phyloP scores from a whole-genome alignment of 352 stramenopile genomes.

The Globisporangium apiculatum region DNA sequence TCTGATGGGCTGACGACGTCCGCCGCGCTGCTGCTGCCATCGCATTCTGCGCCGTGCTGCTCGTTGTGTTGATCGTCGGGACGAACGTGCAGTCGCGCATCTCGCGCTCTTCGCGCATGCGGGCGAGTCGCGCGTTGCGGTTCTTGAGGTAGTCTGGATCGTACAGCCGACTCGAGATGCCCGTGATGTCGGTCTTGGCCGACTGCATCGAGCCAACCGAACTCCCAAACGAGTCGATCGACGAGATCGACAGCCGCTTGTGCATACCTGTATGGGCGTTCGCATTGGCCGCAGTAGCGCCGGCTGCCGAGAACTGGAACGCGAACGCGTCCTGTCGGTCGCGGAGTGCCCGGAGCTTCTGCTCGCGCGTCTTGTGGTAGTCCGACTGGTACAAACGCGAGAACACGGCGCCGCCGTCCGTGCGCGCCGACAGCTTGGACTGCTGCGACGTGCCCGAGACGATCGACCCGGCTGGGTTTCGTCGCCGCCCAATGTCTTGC shows the following conservation, averaged over 20 bases:
- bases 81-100: constrained; percentile 76
- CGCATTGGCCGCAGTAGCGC: constrained; percentile 1
- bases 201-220: constrained; percentile 58
- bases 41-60: constrained; percentile 16
- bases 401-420: constrained; percentile 75
- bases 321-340: constrained; percentile 63
- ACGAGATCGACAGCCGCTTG: constrained; percentile 47
- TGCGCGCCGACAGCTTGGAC: constrained; percentile 65
- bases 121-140: constrained; percentile 64
- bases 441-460: constrained; percentile 49
- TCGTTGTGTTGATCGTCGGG: constrained; percentile 50
- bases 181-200: constrained; percentile 70
- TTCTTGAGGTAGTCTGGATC: constrained; percentile 81
- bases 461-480: constrained; percentile 45
- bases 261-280: constrained; percentile 23
- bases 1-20: constrained; percentile 7
- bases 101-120: constrained; percentile 72
- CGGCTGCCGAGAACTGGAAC: constrained; percentile 43
- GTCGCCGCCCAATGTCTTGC: constrained; percentile 13
- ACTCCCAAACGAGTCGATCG: constrained; percentile 55
- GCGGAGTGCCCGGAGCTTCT: constrained; percentile 54
- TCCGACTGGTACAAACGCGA: constrained; percentile 79
- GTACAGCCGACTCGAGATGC: constrained; percentile 76
- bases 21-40: constrained; percentile 1
- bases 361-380: constrained; percentile 72